phyloP scores from a whole-genome alignment of 495 filamentous ascomycete species.

The Terfezia claveryi region DNA sequence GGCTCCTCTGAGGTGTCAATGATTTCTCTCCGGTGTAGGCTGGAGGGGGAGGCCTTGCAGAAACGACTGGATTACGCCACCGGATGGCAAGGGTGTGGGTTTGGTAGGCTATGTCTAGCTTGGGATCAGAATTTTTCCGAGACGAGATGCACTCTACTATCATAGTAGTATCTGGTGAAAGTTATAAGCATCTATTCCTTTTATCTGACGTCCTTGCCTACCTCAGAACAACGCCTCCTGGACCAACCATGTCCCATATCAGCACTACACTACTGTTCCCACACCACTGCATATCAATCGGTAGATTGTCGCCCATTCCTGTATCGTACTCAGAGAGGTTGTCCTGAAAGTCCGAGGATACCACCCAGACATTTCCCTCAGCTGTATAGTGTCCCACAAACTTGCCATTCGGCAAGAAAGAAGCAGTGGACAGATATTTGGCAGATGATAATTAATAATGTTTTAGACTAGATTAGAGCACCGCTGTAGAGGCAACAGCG shows the following conservation, averaged over 20 bases:
- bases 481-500: slow-evolving; percentile 31
- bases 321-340: slow-evolving; percentile 84
- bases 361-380: slow-evolving; percentile 75
- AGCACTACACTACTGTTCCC: slow-evolving; percentile 86
- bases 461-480: slow-evolving; percentile 44
- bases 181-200: not conserved
- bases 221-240: slow-evolving; percentile 52
- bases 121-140: no score
- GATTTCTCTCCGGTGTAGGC: no score
- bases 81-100: no score
- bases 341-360: slow-evolving; percentile 81
- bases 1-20: no score
- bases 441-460: slow-evolving; percentile 65
- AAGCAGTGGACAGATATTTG: slow-evolving; percentile 41
- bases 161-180: slow-evolving; percentile 44
- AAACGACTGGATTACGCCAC: no score
- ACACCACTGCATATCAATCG: slow-evolving; percentile 84
- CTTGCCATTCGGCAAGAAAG: slow-evolving; percentile 59
- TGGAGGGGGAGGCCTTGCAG: no score
- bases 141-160: slow-evolving; percentile 71
- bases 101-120: no score
- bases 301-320: slow-evolving; percentile 40
- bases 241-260: slow-evolving; percentile 87
- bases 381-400: slow-evolving; percentile 70
- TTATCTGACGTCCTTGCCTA: not conserved